phyloP scores from a whole-genome alignment of 352 stramenopile genomes.

The Pythium myriotylum region DNA sequence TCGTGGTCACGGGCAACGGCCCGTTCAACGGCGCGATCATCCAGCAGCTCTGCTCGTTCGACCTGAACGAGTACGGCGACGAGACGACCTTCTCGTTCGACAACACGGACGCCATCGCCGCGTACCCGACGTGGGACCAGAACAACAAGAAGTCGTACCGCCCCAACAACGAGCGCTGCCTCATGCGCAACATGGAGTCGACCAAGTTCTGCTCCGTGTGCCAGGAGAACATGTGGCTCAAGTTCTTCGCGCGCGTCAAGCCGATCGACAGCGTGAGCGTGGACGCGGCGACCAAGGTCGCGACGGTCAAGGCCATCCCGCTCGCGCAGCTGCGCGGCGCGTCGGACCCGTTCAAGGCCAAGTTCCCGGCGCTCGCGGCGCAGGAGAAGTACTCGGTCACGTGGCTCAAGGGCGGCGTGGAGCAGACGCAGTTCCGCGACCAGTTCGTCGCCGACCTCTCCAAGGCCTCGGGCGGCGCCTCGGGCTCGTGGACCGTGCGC shows the following conservation, averaged over 20 bases:
- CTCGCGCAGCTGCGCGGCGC: slow-evolving; percentile 29
- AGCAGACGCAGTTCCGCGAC: slow-evolving; percentile 25
- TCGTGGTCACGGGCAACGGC: slow-evolving; percentile 31
- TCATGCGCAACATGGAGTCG: slow-evolving; percentile 50
- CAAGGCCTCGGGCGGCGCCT: not conserved
- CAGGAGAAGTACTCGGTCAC: slow-evolving; percentile 35
- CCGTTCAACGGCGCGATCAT: slow-evolving; percentile 30
- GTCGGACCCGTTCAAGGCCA: slow-evolving; percentile 29
- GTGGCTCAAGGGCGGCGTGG: slow-evolving; percentile 26
- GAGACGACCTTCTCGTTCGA: slow-evolving; percentile 28
- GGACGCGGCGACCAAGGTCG: slow-evolving; percentile 17
- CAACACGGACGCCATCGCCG: slow-evolving; percentile 29
- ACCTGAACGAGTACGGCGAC: slow-evolving; percentile 38
- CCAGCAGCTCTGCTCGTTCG: slow-evolving; percentile 39
- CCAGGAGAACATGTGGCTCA: slow-evolving; percentile 42
- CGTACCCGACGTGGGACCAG: slow-evolving; percentile 38
- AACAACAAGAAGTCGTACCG: slow-evolving; percentile 35
- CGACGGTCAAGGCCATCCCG: slow-evolving; percentile 34
- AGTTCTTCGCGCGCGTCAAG: slow-evolving; percentile 37
- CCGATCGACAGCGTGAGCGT: slow-evolving; percentile 35
- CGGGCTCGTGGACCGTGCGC: slow-evolving; percentile 23
- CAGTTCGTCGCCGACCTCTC: slow-evolving; percentile 20
- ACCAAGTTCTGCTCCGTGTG: slow-evolving; percentile 41
- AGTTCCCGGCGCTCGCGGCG: slow-evolving; percentile 23
- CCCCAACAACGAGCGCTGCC: slow-evolving; percentile 38